These are phyloP conservation scores for Carex scoparia DNA, from an alignment of 176 grass and related monocot genomes.

Conservation along the genomic window DNA sequence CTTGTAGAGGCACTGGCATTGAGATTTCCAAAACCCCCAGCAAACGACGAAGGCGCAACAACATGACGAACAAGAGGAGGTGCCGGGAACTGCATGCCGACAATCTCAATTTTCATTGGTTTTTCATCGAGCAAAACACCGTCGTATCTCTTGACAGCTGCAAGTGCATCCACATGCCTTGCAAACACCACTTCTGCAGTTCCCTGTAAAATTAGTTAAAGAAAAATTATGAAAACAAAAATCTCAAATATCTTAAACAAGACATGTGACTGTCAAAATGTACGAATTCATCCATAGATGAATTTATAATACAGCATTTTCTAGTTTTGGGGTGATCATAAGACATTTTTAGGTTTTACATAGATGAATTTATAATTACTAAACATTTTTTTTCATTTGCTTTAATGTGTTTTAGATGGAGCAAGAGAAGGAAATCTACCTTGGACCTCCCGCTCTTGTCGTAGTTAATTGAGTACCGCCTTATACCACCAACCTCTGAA, in stretches of 20 bases:
- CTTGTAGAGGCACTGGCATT: conserved; percentile 23
- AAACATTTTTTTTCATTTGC: background rate
- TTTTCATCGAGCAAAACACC: conserved; percentile 64
- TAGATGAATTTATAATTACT: background rate
- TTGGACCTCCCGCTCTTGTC: conserved; percentile 67
- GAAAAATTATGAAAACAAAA: background rate
- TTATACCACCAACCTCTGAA: conserved; percentile 46
- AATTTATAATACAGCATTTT: background rate
- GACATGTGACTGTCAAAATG: background rate
- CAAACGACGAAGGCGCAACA: conserved; percentile 12
- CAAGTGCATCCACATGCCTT: conserved; percentile 43
- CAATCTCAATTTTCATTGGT: conserved; percentile 60
- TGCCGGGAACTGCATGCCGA: conserved; percentile 41
- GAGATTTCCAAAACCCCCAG: conserved; percentile 22
- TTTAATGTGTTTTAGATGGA: background rate
- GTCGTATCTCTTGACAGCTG: conserved; percentile 64
- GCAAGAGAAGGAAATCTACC: conserved; percentile 21
- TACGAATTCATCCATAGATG: background rate
- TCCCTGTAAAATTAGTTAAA: conserved; percentile 35
- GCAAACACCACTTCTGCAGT: conserved; percentile 69
- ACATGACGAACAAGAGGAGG: conserved; percentile 16
- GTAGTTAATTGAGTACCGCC: conserved; percentile 57
- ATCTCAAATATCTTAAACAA: background rate
- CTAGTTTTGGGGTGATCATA: background rate
- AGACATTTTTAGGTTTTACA: background rate